Evolutionary conservation across 306 rosid species (phyloP).

Genomic region (Castanopsis chinensis): DNA sequence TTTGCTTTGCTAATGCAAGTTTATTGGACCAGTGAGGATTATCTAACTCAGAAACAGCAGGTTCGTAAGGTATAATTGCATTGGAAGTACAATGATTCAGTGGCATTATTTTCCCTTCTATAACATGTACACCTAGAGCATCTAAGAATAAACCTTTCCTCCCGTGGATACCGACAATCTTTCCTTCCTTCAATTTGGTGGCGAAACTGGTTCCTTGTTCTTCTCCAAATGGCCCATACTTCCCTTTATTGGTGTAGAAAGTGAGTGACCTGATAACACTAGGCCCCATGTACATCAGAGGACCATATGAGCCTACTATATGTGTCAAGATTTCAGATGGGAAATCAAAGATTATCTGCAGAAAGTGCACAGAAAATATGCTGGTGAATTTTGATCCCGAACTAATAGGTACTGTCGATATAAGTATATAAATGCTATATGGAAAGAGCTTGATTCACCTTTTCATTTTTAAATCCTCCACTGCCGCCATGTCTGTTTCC

Average conservation of each 20-base stretch:
- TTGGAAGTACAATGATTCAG: conserved; percentile 31
- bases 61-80: conserved; percentile 33
- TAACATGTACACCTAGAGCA: conserved; percentile 71
- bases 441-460: conserved; percentile 42
- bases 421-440: neutral
- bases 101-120: conserved; percentile 66
- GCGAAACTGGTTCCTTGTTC: conserved; percentile 69
- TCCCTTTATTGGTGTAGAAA: conserved; percentile 62
- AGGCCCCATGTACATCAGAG: conserved; percentile 83
- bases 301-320: conserved; percentile 68
- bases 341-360: conserved; percentile 72
- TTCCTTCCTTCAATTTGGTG: conserved; percentile 67
- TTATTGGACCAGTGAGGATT: conserved; percentile 49
- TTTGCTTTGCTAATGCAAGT: conserved; percentile 41
- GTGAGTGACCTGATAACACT: conserved; percentile 65
- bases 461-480: conserved; percentile 79
- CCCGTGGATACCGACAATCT: conserved; percentile 82
- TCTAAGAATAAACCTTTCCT: conserved; percentile 81
- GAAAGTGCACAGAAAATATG: conserved; percentile 7
- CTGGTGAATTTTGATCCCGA: neutral
- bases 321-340: conserved; percentile 84
- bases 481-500: conserved; percentile 72
- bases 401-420: neutral
- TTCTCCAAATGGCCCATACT: conserved; percentile 84
- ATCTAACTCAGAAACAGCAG: conserved; percentile 39